Conservation (phyloP, 164 flowering plant species). For the Magnolia changhungtana region DNA sequence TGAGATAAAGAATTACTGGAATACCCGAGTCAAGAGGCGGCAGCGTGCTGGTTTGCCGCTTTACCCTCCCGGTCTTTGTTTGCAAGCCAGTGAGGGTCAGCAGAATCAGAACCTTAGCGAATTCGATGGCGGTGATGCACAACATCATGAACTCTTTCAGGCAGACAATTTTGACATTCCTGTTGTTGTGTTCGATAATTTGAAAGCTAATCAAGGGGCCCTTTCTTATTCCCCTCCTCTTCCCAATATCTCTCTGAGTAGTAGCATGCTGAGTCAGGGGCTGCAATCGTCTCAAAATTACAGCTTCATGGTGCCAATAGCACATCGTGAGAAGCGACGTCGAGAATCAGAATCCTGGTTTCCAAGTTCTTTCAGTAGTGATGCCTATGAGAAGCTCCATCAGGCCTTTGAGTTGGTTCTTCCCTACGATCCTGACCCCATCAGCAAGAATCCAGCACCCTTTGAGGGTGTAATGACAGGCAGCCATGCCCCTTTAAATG, state of each 20-base stretch:
- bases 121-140: conserved; percentile 26
- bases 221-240: conserved; percentile 40
- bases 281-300: conserved; percentile 42
- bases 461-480: conserved; percentile 35
- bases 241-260: conserved; percentile 40
- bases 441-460: conserved; percentile 8
- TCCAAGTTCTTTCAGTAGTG: conserved; percentile 32
- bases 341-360: conserved; percentile 40
- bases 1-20: conserved; percentile 98
- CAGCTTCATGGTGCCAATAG: conserved; percentile 29
- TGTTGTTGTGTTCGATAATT: conserved; percentile 45
- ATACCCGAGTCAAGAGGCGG: conserved; percentile 82
- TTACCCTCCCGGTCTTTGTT: conserved; percentile 71
- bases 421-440: conserved; percentile 34
- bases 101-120: conserved; percentile 31
- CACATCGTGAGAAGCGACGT: conserved; percentile 48
- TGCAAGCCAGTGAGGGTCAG: conserved; percentile 47
- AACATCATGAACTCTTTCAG: conserved; percentile 40
- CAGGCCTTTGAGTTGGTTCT: conserved; percentile 38
- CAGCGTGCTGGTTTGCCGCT: conserved; percentile 92
- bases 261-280: conserved; percentile 38
- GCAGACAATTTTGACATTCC: conserved; percentile 46
- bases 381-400: conserved; percentile 29
- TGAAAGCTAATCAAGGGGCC: conserved; percentile 39
- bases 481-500: conserved; percentile 78